Percentiles rank a stretch among this genome's conserved stretches.
Evolutionary conservation across 352 stramenopile genomes (phyloP).

Genomic region (Pythium dissimile): DNA sequence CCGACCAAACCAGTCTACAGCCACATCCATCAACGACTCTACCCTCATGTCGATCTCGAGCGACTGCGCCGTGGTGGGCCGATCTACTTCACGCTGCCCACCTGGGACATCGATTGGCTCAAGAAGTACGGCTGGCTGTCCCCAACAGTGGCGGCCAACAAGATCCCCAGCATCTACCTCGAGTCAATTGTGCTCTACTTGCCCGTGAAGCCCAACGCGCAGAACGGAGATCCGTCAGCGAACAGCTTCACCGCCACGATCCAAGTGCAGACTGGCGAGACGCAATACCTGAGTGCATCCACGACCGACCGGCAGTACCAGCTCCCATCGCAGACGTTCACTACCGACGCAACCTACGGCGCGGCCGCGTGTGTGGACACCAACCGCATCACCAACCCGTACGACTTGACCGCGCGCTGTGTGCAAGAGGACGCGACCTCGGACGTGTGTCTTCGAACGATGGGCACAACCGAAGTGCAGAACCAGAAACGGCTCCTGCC

Average conservation of each 20-base stretch:
- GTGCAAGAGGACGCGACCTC: background rate
- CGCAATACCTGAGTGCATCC: background rate
- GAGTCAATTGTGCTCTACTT: background rate
- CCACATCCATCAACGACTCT: background rate
- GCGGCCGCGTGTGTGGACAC: background rate
- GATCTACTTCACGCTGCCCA: background rate
- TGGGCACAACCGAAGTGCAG: background rate
- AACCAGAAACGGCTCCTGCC: constrained; percentile 1
- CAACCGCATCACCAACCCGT: background rate
- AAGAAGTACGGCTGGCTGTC: constrained; percentile 6
- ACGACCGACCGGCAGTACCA: background rate
- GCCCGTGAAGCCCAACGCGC: background rate
- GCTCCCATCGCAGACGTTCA: background rate
- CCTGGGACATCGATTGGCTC: constrained; percentile 1
- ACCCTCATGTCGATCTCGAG: constrained; percentile 4
- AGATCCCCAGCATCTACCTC: constrained; percentile 1
- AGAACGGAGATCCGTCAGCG: background rate
- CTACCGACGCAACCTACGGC: background rate
- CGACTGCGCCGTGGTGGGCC: background rate
- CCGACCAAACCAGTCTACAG: background rate
- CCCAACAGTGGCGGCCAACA: background rate
- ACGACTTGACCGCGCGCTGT: background rate
- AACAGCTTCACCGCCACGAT: background rate
- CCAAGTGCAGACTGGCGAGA: background rate
- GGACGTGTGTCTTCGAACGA: background rate